These are phyloP conservation scores for Saturnispora galanensis DNA, from an alignment of 805 yeast genomes.

Conservation along the genomic window DNA sequence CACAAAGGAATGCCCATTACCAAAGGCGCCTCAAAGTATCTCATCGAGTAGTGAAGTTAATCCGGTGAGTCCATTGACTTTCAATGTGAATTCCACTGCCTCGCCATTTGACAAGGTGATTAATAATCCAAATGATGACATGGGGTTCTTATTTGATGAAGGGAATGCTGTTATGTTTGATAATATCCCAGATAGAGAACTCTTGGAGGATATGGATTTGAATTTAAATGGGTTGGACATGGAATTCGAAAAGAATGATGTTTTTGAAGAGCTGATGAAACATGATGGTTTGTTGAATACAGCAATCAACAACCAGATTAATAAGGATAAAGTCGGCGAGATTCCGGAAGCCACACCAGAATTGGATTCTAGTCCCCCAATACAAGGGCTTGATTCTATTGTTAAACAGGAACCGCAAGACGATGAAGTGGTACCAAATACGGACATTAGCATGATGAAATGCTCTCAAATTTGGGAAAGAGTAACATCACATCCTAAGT, in stretches of 20 bases:
- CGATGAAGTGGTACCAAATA: conserved; percentile 53
- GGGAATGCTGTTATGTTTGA: conserved; percentile 7
- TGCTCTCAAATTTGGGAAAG: conserved; percentile 97
- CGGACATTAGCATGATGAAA: conserved; percentile 47
- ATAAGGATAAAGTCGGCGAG: conserved; percentile 5
- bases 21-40: conserved; percentile 23
- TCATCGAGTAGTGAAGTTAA: background rate
- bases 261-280: conserved; percentile 9
- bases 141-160: conserved; percentile 11
- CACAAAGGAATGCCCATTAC: conserved; percentile 56
- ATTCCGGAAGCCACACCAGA: no score
- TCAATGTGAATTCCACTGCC: background rate
- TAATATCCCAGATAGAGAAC: conserved; percentile 7
- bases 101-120: conserved; percentile 4
- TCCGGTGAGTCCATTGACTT: conserved; percentile 4
- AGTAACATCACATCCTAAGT: conserved; percentile 86
- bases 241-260: conserved; percentile 10
- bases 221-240: conserved; percentile 5
- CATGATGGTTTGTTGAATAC: background rate
- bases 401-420: no score
- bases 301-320: background rate
- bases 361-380: conserved; percentile 14
- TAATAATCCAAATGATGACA: conserved; percentile 7
- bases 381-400: conserved; percentile 9
- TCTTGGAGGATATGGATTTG: conserved; percentile 5